phyloP scores from a whole-genome alignment of 2,329 filamentous ascomycete species.

The Paracoccidioides brasiliensis region DNA sequence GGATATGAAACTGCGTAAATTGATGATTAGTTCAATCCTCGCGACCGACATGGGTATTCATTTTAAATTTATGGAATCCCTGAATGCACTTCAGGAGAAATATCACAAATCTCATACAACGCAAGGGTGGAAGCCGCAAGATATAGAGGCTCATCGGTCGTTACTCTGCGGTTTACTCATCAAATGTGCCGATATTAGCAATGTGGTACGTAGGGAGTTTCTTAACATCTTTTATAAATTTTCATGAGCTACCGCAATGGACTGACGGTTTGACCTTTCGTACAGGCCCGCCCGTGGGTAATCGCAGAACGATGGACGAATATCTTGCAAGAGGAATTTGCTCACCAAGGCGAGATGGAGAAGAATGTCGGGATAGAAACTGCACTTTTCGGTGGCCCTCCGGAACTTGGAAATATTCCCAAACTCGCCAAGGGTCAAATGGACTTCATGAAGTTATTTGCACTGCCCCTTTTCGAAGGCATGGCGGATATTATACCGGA shows the following conservation, averaged over 20 bases:
- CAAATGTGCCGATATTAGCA: conserved; percentile 97
- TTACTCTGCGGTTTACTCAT: conserved; percentile 84
- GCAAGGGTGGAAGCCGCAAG: conserved; percentile 64
- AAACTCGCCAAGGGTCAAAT: conserved; percentile 81
- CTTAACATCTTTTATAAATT: background rate
- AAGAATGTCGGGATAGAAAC: conserved; percentile 74
- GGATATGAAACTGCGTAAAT: conserved; percentile 63
- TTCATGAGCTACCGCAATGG: background rate
- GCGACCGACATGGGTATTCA: conserved; percentile 96
- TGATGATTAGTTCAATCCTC: conserved; percentile 96
- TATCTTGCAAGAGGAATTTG: conserved; percentile 90
- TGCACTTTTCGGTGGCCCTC: conserved; percentile 65
- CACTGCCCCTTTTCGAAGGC: conserved; percentile 77
- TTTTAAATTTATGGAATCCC: conserved; percentile 88
- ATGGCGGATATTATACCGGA: conserved; percentile 74
- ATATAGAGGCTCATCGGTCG: conserved; percentile 61
- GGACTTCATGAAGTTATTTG: conserved; percentile 93
- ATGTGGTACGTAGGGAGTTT: conserved; percentile 56
- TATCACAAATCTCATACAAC: conserved; percentile 52
- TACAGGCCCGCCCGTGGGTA: conserved; percentile 65
- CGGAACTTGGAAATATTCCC: conserved; percentile 68
- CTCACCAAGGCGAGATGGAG: conserved; percentile 87
- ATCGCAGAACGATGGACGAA: conserved; percentile 81
- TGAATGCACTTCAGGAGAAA: conserved; percentile 69
- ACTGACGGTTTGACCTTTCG: conserved; percentile 13